Percentiles rank a stretch among this genome's conserved stretches.
Conservation (phyloP, 2,329 filamentous ascomycete species). For the Trichoderma atrobrunneum region DNA sequence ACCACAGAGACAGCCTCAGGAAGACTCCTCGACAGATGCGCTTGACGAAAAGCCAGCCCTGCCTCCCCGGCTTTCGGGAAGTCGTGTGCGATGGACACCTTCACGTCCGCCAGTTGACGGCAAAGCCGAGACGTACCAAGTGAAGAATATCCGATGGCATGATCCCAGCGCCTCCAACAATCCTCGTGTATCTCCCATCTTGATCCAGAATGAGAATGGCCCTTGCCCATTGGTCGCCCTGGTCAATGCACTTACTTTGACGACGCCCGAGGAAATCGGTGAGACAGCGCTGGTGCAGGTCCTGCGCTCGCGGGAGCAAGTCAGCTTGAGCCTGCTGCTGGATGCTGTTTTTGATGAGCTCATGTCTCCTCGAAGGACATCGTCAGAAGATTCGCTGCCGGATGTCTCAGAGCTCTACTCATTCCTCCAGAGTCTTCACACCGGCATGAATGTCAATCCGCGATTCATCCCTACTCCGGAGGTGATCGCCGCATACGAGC, state of each 20-base stretch:
- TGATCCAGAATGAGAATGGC: conserved; percentile 91
- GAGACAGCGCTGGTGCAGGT: conserved; percentile 75
- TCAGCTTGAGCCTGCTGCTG: conserved; percentile 80
- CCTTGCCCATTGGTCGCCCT: conserved; percentile 90
- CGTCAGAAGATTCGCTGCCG: conserved; percentile 63
- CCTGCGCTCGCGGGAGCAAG: conserved; percentile 76
- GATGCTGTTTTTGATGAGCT: conserved; percentile 92
- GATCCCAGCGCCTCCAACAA: conserved; percentile 60
- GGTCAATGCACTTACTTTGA: conserved; percentile 86
- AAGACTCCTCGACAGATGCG: conserved; percentile 13
- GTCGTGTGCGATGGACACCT: conserved; percentile 35
- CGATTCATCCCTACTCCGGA: conserved; percentile 66
- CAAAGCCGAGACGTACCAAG: conserved; percentile 77
- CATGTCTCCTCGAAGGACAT: conserved; percentile 70
- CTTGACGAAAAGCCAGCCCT: conserved; percentile 34
- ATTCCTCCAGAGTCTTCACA: conserved; percentile 85
- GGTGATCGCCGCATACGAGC: conserved; percentile 46
- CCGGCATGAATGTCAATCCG: conserved; percentile 97
- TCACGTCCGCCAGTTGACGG: conserved; percentile 44
- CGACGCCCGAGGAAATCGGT: conserved; percentile 61
- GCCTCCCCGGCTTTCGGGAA: conserved; percentile 36
- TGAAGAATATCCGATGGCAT: conserved; percentile 86
- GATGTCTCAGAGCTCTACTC: conserved; percentile 85
- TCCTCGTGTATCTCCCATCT: conserved; percentile 75
- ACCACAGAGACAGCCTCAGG: conserved; percentile 15